Conservation (phyloP, 83 land plant genomes). For the Picea abies region DNA sequence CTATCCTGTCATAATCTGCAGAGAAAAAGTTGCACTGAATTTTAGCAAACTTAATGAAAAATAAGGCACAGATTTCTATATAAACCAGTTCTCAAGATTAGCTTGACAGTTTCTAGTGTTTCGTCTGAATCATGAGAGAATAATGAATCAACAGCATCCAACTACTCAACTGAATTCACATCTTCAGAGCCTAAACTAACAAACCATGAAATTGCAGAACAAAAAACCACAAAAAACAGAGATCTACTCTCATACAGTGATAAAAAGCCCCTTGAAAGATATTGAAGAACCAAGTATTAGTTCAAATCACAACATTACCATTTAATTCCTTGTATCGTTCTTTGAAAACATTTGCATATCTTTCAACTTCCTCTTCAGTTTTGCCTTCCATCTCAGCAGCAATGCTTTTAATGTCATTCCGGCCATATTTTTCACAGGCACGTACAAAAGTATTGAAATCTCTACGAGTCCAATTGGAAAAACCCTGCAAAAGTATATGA, state of each 20-base stretch:
- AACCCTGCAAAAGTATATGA: slow-evolving; percentile 53
- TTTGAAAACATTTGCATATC: slow-evolving; percentile 91
- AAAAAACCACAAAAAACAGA: neutral
- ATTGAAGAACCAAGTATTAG: neutral
- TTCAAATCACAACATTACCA: slow-evolving; percentile 45
- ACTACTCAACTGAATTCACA: neutral
- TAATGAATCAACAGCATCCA: neutral
- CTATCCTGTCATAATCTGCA: slow-evolving; percentile 93
- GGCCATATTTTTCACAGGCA: slow-evolving; percentile 99
- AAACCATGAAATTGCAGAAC: neutral
- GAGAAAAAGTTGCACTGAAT: neutral
- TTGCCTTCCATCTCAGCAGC: slow-evolving; percentile 99
- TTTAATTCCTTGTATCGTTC: slow-evolving; percentile 90
- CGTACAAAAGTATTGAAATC: slow-evolving; percentile 96
- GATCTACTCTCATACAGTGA: neutral
- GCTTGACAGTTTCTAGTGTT: neutral
- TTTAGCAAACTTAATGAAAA: neutral
- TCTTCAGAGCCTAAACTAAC: neutral
- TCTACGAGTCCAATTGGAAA: slow-evolving; percentile 92
- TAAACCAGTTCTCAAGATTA: no score
- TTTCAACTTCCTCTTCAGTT: slow-evolving; percentile 93
- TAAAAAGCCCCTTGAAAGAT: neutral
- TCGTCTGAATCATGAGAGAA: neutral
- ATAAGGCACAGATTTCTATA: neutral
- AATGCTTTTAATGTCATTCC: slow-evolving; percentile 88